Conservation (phyloP, 768 basidiomycete genomes). For the Tricholoma saponaceum region DNA sequence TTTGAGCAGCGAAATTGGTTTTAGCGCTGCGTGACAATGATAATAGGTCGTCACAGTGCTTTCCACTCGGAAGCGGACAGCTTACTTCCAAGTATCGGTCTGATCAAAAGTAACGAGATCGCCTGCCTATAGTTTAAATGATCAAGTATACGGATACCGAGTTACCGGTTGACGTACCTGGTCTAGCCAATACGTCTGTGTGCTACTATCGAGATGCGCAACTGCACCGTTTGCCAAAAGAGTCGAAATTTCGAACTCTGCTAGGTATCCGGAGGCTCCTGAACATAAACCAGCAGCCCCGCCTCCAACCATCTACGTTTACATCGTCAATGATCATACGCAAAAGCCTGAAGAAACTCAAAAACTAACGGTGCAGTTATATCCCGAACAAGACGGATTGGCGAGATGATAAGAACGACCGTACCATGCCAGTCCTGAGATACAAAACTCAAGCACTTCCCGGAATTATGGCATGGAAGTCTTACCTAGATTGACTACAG, state of each 20-base stretch:
- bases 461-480: too few relatives aligned
- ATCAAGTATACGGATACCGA: too few relatives aligned
- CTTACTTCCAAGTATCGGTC: conserved; percentile 13
- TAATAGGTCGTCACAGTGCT: too few relatives aligned
- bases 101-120: conserved; percentile 14
- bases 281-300: conserved; percentile 13
- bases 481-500: neutral
- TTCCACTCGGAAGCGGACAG: neutral
- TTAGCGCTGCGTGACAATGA: conserved; percentile 6
- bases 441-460: neutral
- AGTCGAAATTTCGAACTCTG: conserved; percentile 13
- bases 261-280: conserved; percentile 7
- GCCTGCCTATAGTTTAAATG: neutral
- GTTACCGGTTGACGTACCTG: too few relatives aligned
- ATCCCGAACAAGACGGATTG: conserved; percentile 5
- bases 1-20: conserved; percentile 8
- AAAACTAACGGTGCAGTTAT: conserved; percentile 7
- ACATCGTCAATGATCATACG: neutral
- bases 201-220: conserved; percentile 9
- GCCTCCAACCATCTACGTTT: conserved; percentile 13
- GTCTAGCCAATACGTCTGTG: conserved; percentile 15
- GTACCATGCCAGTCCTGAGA: conserved; percentile 18
- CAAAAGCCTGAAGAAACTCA: neutral
- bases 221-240: too few relatives aligned
- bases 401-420: conserved; percentile 16